Conservation (phyloP, 805 yeast genomes). For the Candida broadrunensis region DNA sequence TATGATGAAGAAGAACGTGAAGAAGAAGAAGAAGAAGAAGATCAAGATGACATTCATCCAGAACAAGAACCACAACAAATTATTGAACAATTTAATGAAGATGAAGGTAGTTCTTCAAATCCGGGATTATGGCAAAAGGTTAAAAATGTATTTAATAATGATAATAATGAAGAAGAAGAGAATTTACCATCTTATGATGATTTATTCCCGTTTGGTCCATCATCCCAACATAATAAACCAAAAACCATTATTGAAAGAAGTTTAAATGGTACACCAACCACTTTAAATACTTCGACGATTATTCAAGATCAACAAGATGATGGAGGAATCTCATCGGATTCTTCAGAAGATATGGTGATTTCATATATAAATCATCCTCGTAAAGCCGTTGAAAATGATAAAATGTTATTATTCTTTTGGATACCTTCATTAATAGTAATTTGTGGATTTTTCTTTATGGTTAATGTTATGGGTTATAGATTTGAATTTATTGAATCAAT, state of each 20-base stretch:
- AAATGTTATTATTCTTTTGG: slow-evolving; percentile 89
- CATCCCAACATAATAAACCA: slow-evolving; percentile 24
- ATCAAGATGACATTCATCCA: slow-evolving; percentile 5
- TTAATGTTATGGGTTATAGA: slow-evolving; percentile 38
- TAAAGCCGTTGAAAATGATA: slow-evolving; percentile 63
- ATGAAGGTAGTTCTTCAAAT: background rate
- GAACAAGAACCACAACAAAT: background rate
- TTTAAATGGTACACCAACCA: slow-evolving; percentile 19
- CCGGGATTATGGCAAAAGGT: slow-evolving; percentile 42
- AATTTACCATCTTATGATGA: slow-evolving; percentile 72
- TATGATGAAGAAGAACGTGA: slow-evolving; percentile 27
- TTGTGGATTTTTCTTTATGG: slow-evolving; percentile 46
- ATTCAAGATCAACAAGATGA: slow-evolving; percentile 21
- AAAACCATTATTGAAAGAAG: slow-evolving; percentile 30
- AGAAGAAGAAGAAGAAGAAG: slow-evolving; percentile 12
- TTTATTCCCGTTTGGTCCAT: slow-evolving; percentile 56
- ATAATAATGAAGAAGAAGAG: slow-evolving; percentile 26
- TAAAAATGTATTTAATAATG: slow-evolving; percentile 34
- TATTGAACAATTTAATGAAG: background rate
- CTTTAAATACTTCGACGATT: background rate
- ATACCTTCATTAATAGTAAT: slow-evolving; percentile 67
- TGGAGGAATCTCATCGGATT: slow-evolving; percentile 34
- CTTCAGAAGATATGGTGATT: slow-evolving; percentile 42
- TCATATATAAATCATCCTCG: slow-evolving; percentile 43
- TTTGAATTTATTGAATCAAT: slow-evolving; percentile 32